Conservation (phyloP, 768 basidiomycete species). For the Naganishia vaughanmartiniae region DNA sequence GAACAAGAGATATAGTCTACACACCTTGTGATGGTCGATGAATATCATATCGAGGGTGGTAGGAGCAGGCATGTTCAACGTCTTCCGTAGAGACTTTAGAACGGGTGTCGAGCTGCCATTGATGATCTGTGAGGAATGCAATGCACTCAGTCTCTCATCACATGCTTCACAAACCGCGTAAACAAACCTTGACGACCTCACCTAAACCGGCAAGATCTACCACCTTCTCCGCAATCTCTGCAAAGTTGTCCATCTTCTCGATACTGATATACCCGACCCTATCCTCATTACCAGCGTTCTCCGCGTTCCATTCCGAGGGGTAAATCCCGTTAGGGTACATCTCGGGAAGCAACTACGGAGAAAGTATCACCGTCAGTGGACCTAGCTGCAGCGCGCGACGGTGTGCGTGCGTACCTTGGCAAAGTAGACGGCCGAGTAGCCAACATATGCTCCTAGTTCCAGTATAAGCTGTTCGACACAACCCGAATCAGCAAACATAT, state of each 20-base stretch:
- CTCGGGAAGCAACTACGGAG: conserved; percentile 36
- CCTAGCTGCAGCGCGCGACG: not conserved
- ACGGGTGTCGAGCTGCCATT: conserved; percentile 31
- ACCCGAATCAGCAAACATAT: no score
- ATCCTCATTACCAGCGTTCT: conserved; percentile 21
- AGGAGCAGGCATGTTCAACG: conserved; percentile 40
- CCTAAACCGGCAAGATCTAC: conserved; percentile 43
- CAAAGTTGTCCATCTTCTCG: conserved; percentile 46
- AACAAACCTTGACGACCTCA: conserved; percentile 42
- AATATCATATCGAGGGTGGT: conserved; percentile 47
- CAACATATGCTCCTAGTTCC: conserved; percentile 20
- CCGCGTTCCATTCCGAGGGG: conserved; percentile 39
- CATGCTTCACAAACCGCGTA: not conserved
- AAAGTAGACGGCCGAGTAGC: conserved; percentile 20
- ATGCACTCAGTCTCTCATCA: no score
- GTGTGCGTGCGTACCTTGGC: not conserved
- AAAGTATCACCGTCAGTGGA: not conserved
- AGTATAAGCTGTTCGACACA: not conserved
- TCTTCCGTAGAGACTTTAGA: conserved; percentile 38
- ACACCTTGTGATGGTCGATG: conserved; percentile 45
- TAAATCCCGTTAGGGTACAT: conserved; percentile 36
- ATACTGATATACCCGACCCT: conserved; percentile 46
- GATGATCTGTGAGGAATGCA: conserved; percentile 39
- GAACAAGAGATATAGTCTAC: not conserved
- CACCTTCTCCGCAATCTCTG: conserved; percentile 38